Evolutionary conservation across 2,329 filamentous ascomycete species (phyloP).

Genomic region (Xylaria sp.): DNA sequence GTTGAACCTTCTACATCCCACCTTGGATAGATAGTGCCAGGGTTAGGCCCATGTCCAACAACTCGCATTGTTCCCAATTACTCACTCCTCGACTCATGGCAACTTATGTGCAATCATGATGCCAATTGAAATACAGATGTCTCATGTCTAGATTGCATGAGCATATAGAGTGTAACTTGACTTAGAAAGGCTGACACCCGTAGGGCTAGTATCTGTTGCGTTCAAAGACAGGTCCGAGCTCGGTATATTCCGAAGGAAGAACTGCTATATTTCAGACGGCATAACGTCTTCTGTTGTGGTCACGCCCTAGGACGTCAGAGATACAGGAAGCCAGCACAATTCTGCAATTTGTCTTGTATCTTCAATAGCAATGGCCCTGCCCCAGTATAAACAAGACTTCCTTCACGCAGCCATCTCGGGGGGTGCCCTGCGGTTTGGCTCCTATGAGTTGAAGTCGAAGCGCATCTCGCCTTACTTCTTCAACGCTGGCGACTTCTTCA

Average conservation of each 20-base stretch:
- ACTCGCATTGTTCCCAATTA: not conserved
- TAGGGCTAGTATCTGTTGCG: no score
- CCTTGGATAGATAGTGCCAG: conserved; percentile 19
- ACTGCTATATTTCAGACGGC: not conserved
- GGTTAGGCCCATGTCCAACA: conserved; percentile 5
- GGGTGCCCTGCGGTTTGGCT: conserved; percentile 81
- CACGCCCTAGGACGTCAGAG: not conserved
- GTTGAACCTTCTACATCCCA: conserved; percentile 20
- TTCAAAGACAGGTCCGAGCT: not conserved
- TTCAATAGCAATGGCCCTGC: conserved; percentile 57
- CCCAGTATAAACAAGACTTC: conserved; percentile 77
- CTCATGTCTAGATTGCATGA: not conserved
- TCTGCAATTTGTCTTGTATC: conserved; percentile 1
- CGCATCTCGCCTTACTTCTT: conserved; percentile 96
- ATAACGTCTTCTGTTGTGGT: not conserved
- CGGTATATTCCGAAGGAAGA: not conserved
- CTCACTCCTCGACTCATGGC: not conserved
- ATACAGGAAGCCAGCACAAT: not conserved
- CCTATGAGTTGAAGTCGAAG: conserved; percentile 91
- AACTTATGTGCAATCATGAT: not conserved
- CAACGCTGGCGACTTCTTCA: conserved; percentile 93
- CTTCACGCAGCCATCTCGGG: conserved; percentile 75
- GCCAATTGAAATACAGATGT: not conserved
- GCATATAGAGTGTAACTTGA: conserved; percentile 14
- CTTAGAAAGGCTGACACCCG: not conserved